Evolutionary conservation across 2,329 filamentous ascomycete genomes (phyloP).

Genomic region (Trichoderma hamatum): DNA sequence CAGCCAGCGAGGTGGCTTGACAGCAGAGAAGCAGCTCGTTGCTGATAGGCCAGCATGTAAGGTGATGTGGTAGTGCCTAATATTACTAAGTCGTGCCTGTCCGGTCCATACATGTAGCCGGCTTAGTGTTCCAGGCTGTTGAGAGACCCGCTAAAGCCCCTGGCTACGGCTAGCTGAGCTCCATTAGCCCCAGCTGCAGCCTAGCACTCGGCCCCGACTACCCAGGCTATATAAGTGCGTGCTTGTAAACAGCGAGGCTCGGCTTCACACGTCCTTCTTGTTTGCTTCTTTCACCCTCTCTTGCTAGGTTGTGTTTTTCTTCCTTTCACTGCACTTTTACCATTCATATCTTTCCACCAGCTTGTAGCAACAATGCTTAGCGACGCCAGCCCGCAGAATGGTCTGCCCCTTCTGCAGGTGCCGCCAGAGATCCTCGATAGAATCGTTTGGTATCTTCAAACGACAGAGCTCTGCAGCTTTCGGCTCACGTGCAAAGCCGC

Average conservation of each 20-base stretch:
- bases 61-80: too few relatives aligned
- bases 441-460: constrained; percentile 57
- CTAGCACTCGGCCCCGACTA: not conserved
- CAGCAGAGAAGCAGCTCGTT: too few relatives aligned
- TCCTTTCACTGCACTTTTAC: not conserved
- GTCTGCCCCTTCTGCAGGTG: constrained; percentile 40
- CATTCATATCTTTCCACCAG: not conserved
- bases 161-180: not conserved
- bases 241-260: not conserved
- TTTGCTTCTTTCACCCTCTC: not conserved
- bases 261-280: too few relatives aligned
- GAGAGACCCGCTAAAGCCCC: not conserved
- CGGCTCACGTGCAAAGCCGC: constrained; percentile 59
- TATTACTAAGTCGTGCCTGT: too few relatives aligned
- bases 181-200: not conserved
- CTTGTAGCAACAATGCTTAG: not conserved
- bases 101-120: too few relatives aligned
- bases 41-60: too few relatives aligned
- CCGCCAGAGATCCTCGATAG: constrained; percentile 63
- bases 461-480: constrained; percentile 57
- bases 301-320: not conserved
- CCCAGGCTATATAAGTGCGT: not conserved
- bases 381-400: not conserved
- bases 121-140: too few relatives aligned
- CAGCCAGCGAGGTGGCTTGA: too few relatives aligned